Base-by-base conservation (phyloP, 148 eudicot species). In the Fagopyrum esculentum region DNA sequence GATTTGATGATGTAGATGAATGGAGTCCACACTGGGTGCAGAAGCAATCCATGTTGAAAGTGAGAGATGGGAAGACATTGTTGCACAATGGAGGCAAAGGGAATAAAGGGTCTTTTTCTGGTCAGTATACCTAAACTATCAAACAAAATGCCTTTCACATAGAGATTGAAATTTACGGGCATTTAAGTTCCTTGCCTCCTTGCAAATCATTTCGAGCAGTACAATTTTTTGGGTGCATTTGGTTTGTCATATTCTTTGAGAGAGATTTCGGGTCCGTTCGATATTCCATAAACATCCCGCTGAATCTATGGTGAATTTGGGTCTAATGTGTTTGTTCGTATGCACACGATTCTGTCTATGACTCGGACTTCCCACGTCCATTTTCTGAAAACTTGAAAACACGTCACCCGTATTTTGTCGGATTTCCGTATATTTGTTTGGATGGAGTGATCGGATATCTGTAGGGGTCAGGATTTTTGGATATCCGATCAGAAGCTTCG, bases 21-120 rank as follows among this genome's bases (percentile, higher is more conserved):
- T 61, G 43, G 40, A 61, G 30, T 7, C 71, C 71, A 66, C 71
- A 66, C 15, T 66, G 9, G 46, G 5, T 43, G 70, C 44, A 43
- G 19, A 57, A 57, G 63, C 10, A 8, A 57, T 57, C 63, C 63
- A 63, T 9, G 44, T 66, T 66, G 71, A 66, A 66, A 66, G 71
- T 43, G 71, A 66, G 71, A 66, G 71, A 66, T 66, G 71, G 45
- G 47, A 17, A 66, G 10, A 19, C 44, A 40, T 43, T 5, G 8
- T 66, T 13, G 71, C 47, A 3, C 71, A 40, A 43, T 6, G 47
- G 47, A 66, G 71, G 47, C 71, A 43, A 66, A 13, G 71, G 71
- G 71, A 66, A 66, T 66, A 66, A 66, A 66, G 71, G 19, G 9
- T 5, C 47, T 66, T 66, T 66, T 66, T 43, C 71, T 40, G 71